Conservation (phyloP, 345 rosid genomes). For the Triadica sebifera region DNA sequence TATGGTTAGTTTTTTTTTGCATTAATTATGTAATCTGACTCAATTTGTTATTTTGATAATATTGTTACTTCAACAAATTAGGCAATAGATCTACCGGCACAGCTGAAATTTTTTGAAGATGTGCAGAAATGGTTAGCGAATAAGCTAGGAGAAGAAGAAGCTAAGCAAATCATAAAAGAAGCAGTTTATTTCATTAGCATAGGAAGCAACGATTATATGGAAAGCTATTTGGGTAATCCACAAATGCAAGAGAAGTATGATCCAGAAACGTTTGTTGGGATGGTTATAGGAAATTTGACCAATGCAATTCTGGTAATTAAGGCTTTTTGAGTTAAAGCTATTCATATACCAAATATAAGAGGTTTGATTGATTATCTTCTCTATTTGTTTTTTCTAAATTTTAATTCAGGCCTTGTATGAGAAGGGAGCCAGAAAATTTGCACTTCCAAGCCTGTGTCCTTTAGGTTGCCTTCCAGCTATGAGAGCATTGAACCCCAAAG, state of each 20-base stretch:
- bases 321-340: too few relatives aligned
- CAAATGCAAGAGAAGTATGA: constrained; percentile 33
- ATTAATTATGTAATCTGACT: too few relatives aligned
- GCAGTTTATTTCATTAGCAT: constrained; percentile 57
- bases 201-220: constrained; percentile 55
- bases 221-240: constrained; percentile 39
- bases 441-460: constrained; percentile 42
- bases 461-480: constrained; percentile 50
- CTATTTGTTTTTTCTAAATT: not conserved
- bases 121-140: constrained; percentile 34
- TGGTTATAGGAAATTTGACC: constrained; percentile 54
- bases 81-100: constrained; percentile 47
- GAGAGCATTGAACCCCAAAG: constrained; percentile 38
- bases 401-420: constrained; percentile 32
- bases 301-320: constrained; percentile 39
- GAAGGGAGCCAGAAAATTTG: constrained; percentile 55
- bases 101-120: constrained; percentile 36
- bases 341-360: too few relatives aligned
- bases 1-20: not conserved
- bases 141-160: constrained; percentile 33
- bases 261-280: constrained; percentile 36
- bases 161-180: constrained; percentile 34
- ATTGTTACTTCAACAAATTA: too few relatives aligned
- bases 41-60: not conserved
- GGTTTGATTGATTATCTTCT: too few relatives aligned